phyloP scores from a whole-genome alignment of 2,329 filamentous ascomycete genomes.

The Ophidiomyces ophidiicola region DNA sequence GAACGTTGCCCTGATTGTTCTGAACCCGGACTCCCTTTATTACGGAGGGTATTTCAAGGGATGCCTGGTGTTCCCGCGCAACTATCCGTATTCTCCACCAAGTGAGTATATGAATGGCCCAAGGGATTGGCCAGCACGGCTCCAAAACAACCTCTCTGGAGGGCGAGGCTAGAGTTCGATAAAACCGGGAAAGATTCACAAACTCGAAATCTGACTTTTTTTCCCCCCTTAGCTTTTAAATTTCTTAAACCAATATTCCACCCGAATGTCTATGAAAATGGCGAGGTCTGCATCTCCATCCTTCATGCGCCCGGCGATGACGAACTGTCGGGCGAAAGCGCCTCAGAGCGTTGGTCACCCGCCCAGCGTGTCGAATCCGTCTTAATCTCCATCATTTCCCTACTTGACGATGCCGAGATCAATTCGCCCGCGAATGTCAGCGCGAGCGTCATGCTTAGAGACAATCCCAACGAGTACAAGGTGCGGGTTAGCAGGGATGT shows the following conservation, averaged over 20 bases:
- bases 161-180: too few relatives aligned
- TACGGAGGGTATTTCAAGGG: slow-evolving; percentile 88
- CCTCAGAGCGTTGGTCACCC: slow-evolving; percentile 87
- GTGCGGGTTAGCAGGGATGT: slow-evolving; percentile 56
- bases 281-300: slow-evolving; percentile 90
- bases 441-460: slow-evolving; percentile 73
- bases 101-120: slow-evolving; percentile 32
- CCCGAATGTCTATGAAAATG: slow-evolving; percentile 86
- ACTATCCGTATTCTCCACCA: slow-evolving; percentile 83
- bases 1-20: slow-evolving; percentile 77
- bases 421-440: slow-evolving; percentile 92
- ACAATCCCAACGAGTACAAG: slow-evolving; percentile 58
- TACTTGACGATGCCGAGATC: slow-evolving; percentile 89
- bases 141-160: too few relatives aligned
- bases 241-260: slow-evolving; percentile 74
- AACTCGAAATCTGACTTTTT: slow-evolving; percentile 1
- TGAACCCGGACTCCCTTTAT: slow-evolving; percentile 85
- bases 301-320: slow-evolving; percentile 87
- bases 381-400: slow-evolving; percentile 76
- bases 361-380: slow-evolving; percentile 91
- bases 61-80: slow-evolving; percentile 71
- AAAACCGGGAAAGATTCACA: not conserved
- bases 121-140: too few relatives aligned
- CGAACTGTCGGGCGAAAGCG: slow-evolving; percentile 77
- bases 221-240: slow-evolving; percentile 53